These are phyloP conservation scores for Turritis glabra DNA, from an alignment of 345 rosid species.

Conservation along the genomic window DNA sequence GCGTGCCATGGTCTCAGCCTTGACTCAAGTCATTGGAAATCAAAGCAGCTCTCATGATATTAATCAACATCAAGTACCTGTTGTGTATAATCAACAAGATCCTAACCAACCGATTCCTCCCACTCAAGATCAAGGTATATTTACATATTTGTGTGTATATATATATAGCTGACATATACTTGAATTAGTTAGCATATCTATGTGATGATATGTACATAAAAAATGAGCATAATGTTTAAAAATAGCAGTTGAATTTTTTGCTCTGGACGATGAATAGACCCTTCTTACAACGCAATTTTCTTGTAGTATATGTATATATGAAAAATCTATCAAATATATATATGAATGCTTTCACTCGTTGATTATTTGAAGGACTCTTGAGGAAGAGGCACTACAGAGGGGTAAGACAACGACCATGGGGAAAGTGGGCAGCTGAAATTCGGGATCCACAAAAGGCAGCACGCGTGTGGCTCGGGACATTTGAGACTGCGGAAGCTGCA, in stretches of 20 bases:
- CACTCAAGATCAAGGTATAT: slow-evolving; percentile 38
- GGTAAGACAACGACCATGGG: slow-evolving; percentile 71
- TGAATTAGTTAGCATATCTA: not conserved
- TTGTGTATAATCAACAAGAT: slow-evolving; percentile 31
- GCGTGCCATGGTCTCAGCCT: slow-evolving; percentile 67
- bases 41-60: slow-evolving; percentile 30
- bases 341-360: slow-evolving; percentile 13
- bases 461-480: slow-evolving; percentile 74
- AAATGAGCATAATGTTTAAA: not conserved
- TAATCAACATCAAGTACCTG: slow-evolving; percentile 38
- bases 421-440: slow-evolving; percentile 70
- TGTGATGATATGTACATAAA: not conserved
- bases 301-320: not conserved
- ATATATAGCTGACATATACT: not conserved
- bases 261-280: not conserved
- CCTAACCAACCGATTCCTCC: slow-evolving; percentile 30
- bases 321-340: not conserved
- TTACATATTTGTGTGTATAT: not conserved
- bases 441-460: slow-evolving; percentile 67
- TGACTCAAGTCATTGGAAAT: slow-evolving; percentile 65
- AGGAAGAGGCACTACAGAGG: slow-evolving; percentile 62
- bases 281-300: not conserved
- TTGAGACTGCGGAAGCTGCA: slow-evolving; percentile 76
- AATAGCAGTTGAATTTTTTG: not conserved
- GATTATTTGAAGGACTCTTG: slow-evolving; percentile 36